phyloP scores from a whole-genome alignment of 805 yeast genomes.

The Monosporozyma solicola region DNA sequence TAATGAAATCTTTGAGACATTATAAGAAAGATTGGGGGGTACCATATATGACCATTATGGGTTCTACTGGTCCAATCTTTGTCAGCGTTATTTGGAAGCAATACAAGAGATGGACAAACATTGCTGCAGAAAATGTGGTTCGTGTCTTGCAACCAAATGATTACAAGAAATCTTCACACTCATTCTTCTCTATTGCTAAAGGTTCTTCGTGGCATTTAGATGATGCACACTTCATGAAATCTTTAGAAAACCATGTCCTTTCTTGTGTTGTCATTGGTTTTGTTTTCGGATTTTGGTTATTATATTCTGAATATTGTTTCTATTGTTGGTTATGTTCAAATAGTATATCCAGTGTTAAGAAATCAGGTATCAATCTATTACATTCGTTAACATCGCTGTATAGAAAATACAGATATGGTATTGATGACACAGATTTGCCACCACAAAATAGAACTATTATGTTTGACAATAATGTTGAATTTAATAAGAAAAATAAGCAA shows the following conservation, averaged over 20 bases:
- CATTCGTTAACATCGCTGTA: not conserved
- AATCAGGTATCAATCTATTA: not conserved
- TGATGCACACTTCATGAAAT: conserved; percentile 71
- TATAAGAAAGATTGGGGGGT: conserved; percentile 70
- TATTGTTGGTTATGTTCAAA: conserved; percentile 30
- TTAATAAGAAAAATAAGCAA: conserved; percentile 5
- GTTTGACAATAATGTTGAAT: conserved; percentile 4
- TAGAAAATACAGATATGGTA: not conserved
- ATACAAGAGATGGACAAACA: conserved; percentile 65
- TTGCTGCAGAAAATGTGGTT: conserved; percentile 31
- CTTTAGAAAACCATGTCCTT: conserved; percentile 62
- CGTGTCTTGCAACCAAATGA: conserved; percentile 62
- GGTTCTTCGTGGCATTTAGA: conserved; percentile 92
- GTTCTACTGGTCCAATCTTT: conserved; percentile 84
- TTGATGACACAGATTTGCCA: not conserved
- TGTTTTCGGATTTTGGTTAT: conserved; percentile 38
- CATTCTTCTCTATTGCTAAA: conserved; percentile 62
- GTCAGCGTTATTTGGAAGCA: conserved; percentile 79
- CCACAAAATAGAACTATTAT: not conserved
- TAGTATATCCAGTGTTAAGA: not conserved
- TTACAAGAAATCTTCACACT: conserved; percentile 48
- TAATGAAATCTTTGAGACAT: conserved; percentile 50
- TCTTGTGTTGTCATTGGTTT: conserved; percentile 65
- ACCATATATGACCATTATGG: conserved; percentile 88
- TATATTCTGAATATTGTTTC: conserved; percentile 38